Evolutionary conservation across 805 yeast species (phyloP).

Genomic region (Kurtzmaniella cleridarum): DNA sequence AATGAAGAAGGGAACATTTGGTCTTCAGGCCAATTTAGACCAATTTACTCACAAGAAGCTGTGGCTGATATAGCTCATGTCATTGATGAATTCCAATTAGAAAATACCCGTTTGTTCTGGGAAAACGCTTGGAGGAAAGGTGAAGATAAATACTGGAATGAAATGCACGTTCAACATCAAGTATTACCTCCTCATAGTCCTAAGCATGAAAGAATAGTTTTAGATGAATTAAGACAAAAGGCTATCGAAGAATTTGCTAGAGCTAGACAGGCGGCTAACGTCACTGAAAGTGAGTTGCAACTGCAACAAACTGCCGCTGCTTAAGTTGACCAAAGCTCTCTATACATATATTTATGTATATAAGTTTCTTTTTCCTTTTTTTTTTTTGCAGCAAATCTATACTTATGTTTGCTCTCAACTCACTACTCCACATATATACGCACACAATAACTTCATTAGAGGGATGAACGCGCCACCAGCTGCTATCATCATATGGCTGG

Average conservation of each 20-base stretch:
- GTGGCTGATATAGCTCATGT: slow-evolving; percentile 75
- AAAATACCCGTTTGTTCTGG: slow-evolving; percentile 61
- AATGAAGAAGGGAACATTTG: slow-evolving; percentile 76
- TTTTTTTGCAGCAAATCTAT: too few species aligned
- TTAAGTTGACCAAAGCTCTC: too few species aligned
- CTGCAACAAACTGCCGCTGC: slow-evolving; percentile 2
- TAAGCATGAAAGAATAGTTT: slow-evolving; percentile 60
- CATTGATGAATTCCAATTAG: slow-evolving; percentile 55
- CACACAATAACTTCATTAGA: neutral
- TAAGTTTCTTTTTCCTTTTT: too few species aligned
- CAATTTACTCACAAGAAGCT: slow-evolving; percentile 86
- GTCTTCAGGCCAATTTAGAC: slow-evolving; percentile 85
- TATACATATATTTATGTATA: too few species aligned
- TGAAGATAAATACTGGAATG: slow-evolving; percentile 66
- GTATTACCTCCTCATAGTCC: slow-evolving; percentile 52
- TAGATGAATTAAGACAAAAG: slow-evolving; percentile 51
- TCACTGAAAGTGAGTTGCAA: slow-evolving; percentile 3
- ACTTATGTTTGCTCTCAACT: slow-evolving; percentile 6
- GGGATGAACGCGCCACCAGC: neutral
- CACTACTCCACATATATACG: neutral
- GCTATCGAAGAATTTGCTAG: slow-evolving; percentile 31
- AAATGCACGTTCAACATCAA: slow-evolving; percentile 54
- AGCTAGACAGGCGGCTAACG: slow-evolving; percentile 11
- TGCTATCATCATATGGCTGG: neutral
- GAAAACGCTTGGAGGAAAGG: slow-evolving; percentile 87